Evolutionary conservation across 164 flowering plant species (phyloP).

Genomic region (Chimonanthus salicifolius): DNA sequence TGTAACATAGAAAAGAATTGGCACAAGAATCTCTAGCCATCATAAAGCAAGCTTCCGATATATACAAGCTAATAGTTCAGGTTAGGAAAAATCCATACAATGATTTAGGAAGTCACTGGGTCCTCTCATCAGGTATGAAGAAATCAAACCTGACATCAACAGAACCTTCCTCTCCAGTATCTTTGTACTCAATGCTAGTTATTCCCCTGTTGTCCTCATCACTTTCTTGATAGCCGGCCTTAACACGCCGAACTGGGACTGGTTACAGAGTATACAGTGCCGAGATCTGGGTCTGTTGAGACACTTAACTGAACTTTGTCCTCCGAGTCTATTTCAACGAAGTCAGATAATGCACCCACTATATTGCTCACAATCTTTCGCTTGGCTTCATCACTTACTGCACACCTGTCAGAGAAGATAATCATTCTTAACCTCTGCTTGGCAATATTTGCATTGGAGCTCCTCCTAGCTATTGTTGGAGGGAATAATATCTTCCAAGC

Average conservation of each 20-base stretch:
- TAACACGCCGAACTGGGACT: conserved; percentile 92
- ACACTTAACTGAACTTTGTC: conserved; percentile 91
- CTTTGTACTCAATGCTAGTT: conserved; percentile 71
- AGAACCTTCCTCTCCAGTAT: conserved; percentile 65
- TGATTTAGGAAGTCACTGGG: conserved; percentile 1
- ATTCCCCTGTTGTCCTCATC: conserved; percentile 51
- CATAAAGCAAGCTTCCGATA: neutral
- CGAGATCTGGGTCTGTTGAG: conserved; percentile 75
- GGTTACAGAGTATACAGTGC: conserved; percentile 89
- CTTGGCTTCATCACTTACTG: conserved; percentile 93
- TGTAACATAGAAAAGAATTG: no score
- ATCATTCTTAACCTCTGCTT: conserved; percentile 95
- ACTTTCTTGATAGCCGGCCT: conserved; percentile 59
- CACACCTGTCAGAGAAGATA: conserved; percentile 94
- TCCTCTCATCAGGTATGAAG: conserved; percentile 54
- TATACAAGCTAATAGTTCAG: neutral
- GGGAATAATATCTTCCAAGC: conserved; percentile 96
- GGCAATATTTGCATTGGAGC: conserved; percentile 86
- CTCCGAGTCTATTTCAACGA: conserved; percentile 91
- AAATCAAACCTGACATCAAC: conserved; percentile 92
- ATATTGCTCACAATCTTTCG: conserved; percentile 74
- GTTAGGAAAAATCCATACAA: no score
- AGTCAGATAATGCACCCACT: conserved; percentile 78
- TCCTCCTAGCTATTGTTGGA: conserved; percentile 39
- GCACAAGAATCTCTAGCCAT: no score